Conservation (phyloP, 768 basidiomycete species). For the Naganishia vaughanmartiniae region DNA sequence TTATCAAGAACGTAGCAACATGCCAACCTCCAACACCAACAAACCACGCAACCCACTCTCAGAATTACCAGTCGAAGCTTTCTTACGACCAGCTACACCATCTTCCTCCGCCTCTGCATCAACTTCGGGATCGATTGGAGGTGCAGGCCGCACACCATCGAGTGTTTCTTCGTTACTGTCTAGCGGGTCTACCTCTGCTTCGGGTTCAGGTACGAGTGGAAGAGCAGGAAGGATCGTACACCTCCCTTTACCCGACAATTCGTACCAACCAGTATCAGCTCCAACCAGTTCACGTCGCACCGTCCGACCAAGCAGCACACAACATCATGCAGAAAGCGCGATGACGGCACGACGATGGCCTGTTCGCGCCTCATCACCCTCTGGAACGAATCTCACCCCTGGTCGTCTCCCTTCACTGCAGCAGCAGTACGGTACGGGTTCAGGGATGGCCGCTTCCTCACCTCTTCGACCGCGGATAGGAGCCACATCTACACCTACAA, state of each 20-base stretch:
- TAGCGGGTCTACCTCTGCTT: not conserved
- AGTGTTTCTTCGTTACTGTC: not conserved
- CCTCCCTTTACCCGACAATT: not conserved
- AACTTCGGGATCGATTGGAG: too few relatives aligned
- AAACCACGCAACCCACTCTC: slow-evolving; percentile 12
- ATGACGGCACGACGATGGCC: slow-evolving; percentile 10
- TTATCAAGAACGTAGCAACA: not conserved
- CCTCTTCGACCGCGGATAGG: not conserved
- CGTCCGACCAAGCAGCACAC: not conserved
- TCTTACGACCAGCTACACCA: not conserved
- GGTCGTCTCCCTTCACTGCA: slow-evolving; percentile 1
- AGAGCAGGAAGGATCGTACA: slow-evolving; percentile 3
- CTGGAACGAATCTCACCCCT: not conserved
- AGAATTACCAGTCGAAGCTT: slow-evolving; percentile 1
- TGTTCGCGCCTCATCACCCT: not conserved
- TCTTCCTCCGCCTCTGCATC: not conserved
- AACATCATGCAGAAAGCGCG: not conserved
- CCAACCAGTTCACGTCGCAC: not conserved
- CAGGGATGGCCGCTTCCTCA: not conserved
- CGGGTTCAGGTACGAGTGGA: not conserved
- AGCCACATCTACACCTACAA: not conserved
- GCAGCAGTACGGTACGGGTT: not conserved
- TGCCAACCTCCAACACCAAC: not conserved
- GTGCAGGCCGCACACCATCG: not conserved
- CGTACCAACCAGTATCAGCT: not conserved